Evolutionary conservation across 176 grass and related monocot species (phyloP).

Genomic region (Oryza rufipogon): DNA sequence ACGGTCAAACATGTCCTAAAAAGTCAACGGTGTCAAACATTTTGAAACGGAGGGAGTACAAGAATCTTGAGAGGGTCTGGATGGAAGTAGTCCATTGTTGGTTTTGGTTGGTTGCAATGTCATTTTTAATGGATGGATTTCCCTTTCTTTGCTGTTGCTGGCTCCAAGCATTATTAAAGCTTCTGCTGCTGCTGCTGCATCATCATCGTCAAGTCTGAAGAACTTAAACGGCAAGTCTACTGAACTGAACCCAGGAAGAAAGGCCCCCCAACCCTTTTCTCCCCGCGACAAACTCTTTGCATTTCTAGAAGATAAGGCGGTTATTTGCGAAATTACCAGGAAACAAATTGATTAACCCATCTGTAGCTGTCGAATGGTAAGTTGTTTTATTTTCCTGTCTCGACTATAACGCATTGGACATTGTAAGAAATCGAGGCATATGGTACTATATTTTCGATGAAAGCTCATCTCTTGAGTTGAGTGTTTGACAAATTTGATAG

Average conservation of each 20-base stretch:
- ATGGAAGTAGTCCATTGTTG: constrained; percentile 11
- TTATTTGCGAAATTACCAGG: no score
- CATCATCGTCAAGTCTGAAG: constrained; percentile 10
- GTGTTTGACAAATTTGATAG: neutral
- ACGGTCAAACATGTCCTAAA: no score
- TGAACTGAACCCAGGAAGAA: neutral
- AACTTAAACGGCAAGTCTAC: constrained; percentile 4
- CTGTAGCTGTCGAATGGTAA: no score
- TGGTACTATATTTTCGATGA: no score
- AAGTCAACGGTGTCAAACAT: no score
- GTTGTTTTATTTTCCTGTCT: no score
- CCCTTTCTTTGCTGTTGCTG: constrained; percentile 13
- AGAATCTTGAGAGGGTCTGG: neutral
- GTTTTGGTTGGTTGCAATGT: constrained; percentile 15
- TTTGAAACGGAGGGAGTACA: neutral
- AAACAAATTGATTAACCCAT: no score
- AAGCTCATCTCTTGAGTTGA: neutral
- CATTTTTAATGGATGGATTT: neutral
- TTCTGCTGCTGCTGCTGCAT: neutral
- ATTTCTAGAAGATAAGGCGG: neutral
- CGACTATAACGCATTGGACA: no score
- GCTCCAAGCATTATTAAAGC: constrained; percentile 15
- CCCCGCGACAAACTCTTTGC: neutral
- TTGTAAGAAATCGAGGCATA: no score
- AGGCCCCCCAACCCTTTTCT: neutral